These are phyloP conservation scores for Acanthamoeba quina DNA, from an alignment of 208 protist genomes.

Conservation along the genomic window DNA sequence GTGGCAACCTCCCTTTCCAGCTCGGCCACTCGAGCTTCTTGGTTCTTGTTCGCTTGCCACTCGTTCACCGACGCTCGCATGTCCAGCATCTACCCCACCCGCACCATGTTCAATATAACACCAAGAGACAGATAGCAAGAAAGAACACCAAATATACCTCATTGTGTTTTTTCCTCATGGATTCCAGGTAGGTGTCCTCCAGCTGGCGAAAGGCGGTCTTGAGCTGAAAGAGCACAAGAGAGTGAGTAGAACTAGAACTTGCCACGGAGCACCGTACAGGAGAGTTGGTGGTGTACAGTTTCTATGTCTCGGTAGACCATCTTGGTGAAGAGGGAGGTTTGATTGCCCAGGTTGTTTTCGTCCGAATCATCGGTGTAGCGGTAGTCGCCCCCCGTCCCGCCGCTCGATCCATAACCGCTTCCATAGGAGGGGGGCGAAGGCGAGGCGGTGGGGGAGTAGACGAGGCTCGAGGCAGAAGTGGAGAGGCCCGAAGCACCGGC, in stretches of 20 bases:
- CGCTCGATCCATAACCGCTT: not conserved
- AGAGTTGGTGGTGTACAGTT: not conserved
- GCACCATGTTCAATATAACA: no score
- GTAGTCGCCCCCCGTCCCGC: not conserved
- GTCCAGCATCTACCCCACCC: not conserved
- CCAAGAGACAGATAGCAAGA: not conserved
- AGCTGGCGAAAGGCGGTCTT: conserved; percentile 1
- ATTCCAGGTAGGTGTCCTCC: not conserved
- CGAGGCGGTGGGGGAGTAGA: not conserved
- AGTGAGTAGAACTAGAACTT: not conserved
- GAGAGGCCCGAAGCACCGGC: not conserved
- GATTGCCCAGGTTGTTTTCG: not conserved
- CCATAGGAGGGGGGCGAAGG: not conserved
- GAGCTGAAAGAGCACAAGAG: not conserved
- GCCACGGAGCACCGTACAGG: not conserved
- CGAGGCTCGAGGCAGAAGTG: not conserved
- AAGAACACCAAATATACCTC: not conserved
- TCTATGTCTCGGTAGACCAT: conserved; percentile 50
- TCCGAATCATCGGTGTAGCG: not conserved
- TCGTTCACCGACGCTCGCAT: conserved; percentile 50
- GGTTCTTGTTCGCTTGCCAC: conserved; percentile 45
- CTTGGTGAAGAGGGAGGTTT: conserved; percentile 34
- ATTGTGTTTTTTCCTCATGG: conserved; percentile 45
- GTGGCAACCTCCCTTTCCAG: conserved; percentile 50
- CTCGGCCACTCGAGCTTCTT: conserved; percentile 8